Evolutionary conservation across 164 flowering plant genomes (phyloP).

Genomic region (Stephania cephalantha): DNA sequence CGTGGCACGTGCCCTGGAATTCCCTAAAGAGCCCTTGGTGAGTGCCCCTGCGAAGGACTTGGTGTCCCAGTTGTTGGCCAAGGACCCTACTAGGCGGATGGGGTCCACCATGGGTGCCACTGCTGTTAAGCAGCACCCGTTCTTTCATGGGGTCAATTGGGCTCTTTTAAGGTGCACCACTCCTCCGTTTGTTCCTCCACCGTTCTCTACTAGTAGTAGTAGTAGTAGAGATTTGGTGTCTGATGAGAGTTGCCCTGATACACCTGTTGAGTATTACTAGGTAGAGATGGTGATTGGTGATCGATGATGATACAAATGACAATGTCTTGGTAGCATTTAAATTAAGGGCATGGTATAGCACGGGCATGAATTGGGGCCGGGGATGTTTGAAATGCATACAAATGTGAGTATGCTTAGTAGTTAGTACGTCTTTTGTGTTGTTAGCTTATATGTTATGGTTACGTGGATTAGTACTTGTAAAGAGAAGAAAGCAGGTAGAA

Average conservation of each 20-base stretch:
- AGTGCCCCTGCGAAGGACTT: conserved; percentile 47
- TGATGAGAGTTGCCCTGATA: conserved; percentile 39
- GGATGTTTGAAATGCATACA: no score
- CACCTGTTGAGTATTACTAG: conserved; percentile 61
- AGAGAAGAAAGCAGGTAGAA: no score
- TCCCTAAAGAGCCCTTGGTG: conserved; percentile 59
- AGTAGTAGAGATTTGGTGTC: conserved; percentile 23
- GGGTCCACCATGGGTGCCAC: conserved; percentile 82
- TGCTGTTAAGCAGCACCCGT: conserved; percentile 64
- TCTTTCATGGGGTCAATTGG: conserved; percentile 86
- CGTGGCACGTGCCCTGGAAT: conserved; percentile 76
- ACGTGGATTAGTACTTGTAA: no score
- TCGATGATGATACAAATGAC: background rate
- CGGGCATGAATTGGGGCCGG: no score
- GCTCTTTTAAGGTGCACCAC: conserved; percentile 66
- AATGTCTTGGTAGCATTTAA: no score
- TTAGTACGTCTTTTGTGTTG: no score
- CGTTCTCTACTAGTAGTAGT: conserved; percentile 11
- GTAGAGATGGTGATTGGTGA: conserved; percentile 14
- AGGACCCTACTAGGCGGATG: conserved; percentile 60
- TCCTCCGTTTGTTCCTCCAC: conserved; percentile 64
- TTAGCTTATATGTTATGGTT: no score
- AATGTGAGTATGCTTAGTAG: no score
- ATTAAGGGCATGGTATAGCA: no score
- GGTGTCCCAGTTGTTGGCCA: conserved; percentile 46